phyloP scores from a whole-genome alignment of 768 basidiomycete species.

The Hysterangium stoloniferum region DNA sequence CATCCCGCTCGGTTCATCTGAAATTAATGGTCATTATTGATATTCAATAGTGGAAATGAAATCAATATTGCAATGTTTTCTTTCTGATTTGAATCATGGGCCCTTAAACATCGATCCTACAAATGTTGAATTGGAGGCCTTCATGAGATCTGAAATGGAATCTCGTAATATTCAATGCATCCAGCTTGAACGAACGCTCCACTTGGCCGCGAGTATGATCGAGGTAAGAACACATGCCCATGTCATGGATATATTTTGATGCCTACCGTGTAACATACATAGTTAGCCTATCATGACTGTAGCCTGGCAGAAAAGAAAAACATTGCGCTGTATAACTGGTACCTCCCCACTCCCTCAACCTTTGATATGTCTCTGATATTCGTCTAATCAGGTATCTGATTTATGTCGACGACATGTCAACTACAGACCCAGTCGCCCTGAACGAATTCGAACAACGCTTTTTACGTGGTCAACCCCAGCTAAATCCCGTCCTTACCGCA shows the following conservation, averaged over 20 bases:
- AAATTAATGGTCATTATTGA: too few relatives aligned
- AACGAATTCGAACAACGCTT: conserved; percentile 2
- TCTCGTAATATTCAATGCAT: neutral
- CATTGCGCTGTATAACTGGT: conserved; percentile 1
- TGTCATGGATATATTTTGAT: neutral
- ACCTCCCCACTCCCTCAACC: neutral
- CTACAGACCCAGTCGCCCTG: neutral
- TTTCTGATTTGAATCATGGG: too few relatives aligned
- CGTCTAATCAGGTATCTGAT: neutral
- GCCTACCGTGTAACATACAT: neutral
- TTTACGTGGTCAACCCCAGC: neutral
- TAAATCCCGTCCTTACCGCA: neutral
- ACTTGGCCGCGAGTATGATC: neutral
- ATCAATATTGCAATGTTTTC: too few relatives aligned
- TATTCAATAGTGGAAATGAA: too few relatives aligned
- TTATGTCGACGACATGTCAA: neutral
- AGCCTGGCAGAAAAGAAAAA: conserved; percentile 3
- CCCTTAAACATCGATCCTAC: neutral
- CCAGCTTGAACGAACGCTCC: conserved; percentile 1
- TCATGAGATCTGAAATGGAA: conserved; percentile 1
- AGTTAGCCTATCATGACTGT: neutral
- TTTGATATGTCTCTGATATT: neutral
- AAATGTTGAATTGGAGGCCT: neutral
- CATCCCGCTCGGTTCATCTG: too few relatives aligned
- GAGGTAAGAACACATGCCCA: neutral